Conservation (phyloP, 2,329 filamentous ascomycete genomes). For the Penicillium concentricum region DNA sequence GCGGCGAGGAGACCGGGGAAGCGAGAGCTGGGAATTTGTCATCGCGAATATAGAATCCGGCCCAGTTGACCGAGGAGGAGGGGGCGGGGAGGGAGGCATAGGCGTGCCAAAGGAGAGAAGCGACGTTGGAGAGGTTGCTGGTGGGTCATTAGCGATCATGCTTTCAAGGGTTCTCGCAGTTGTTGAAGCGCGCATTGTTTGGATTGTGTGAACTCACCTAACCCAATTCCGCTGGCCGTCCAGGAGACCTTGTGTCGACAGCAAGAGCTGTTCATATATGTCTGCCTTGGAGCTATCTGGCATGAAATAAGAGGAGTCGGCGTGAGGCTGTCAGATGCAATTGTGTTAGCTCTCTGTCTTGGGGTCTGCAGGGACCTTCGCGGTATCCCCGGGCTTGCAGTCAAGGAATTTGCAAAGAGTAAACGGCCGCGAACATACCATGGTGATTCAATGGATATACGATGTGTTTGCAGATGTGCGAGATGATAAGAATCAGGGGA, state of each 20-base stretch:
- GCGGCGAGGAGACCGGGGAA: conserved; percentile 22
- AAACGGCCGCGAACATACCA: not conserved
- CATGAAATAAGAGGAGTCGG: conserved; percentile 48
- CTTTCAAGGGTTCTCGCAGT: not conserved
- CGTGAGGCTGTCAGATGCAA: conserved; percentile 43
- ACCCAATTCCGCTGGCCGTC: conserved; percentile 49
- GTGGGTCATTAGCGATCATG: conserved; percentile 2
- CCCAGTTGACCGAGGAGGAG: conserved; percentile 49
- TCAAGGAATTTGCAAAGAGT: not conserved
- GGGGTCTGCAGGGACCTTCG: not conserved
- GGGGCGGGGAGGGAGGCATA: conserved; percentile 46
- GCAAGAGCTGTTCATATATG: conserved; percentile 44
- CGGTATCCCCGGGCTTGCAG: not conserved
- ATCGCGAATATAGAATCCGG: conserved; percentile 48
- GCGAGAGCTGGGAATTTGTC: conserved; percentile 41
- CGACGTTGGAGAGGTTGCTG: conserved; percentile 48
- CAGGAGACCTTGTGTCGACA: conserved; percentile 40
- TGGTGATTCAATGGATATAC: not conserved
- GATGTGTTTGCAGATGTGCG: not conserved
- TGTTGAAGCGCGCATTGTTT: not conserved
- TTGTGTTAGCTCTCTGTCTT: conserved; percentile 2
- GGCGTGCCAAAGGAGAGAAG: conserved; percentile 51
- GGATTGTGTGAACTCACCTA: conserved; percentile 25
- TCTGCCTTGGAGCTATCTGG: conserved; percentile 40
- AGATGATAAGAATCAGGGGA: not conserved